Percentiles rank a stretch among this genome's conserved stretches.
Evolutionary conservation across 2,329 filamentous ascomycete genomes (phyloP).

Genomic region (Aspergillus caelatus): DNA sequence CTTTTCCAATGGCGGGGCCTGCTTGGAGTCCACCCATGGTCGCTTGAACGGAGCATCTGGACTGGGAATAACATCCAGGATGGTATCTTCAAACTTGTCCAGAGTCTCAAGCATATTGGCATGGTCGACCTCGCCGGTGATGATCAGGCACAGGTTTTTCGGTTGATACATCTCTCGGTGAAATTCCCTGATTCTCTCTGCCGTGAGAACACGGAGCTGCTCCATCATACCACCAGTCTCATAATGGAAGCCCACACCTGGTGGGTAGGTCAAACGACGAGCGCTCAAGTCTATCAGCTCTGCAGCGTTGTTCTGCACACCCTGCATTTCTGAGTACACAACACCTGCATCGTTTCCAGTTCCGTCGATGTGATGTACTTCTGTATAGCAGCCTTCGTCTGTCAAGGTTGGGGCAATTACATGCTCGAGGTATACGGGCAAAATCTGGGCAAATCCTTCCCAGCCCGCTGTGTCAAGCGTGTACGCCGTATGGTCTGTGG

Average conservation of each 20-base stretch:
- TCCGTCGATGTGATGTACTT: slow-evolving; percentile 94
- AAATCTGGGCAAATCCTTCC: slow-evolving; percentile 92
- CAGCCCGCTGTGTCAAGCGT: slow-evolving; percentile 93
- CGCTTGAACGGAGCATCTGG: slow-evolving; percentile 75
- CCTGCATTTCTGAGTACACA: slow-evolving; percentile 99
- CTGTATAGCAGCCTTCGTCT: slow-evolving; percentile 89
- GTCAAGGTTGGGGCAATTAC: slow-evolving; percentile 88
- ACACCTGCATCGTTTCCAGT: slow-evolving; percentile 94
- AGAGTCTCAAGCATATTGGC: slow-evolving; percentile 76
- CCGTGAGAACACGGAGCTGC: slow-evolving; percentile 79
- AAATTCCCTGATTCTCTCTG: slow-evolving; percentile 90
- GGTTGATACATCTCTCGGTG: slow-evolving; percentile 98
- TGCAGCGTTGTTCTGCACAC: slow-evolving; percentile 77
- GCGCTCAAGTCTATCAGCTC: slow-evolving; percentile 88
- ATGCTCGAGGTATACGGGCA: slow-evolving; percentile 95
- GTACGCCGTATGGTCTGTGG: slow-evolving; percentile 94
- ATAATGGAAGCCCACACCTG: slow-evolving; percentile 89
- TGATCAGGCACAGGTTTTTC: slow-evolving; percentile 86
- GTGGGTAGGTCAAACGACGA: slow-evolving; percentile 79
- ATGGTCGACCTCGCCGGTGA: slow-evolving; percentile 91
- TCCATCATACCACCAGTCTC: slow-evolving; percentile 99
- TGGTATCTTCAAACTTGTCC: slow-evolving; percentile 84
- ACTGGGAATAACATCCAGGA: slow-evolving; percentile 78
- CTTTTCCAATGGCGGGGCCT: slow-evolving; percentile 71
- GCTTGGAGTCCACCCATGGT: slow-evolving; percentile 88